A percentile compares a stretch with the other conserved stretches of the same genome.
These are phyloP conservation scores for Rosa lucieae DNA, from an alignment of 306 rosid genomes.

Conservation along the genomic window DNA sequence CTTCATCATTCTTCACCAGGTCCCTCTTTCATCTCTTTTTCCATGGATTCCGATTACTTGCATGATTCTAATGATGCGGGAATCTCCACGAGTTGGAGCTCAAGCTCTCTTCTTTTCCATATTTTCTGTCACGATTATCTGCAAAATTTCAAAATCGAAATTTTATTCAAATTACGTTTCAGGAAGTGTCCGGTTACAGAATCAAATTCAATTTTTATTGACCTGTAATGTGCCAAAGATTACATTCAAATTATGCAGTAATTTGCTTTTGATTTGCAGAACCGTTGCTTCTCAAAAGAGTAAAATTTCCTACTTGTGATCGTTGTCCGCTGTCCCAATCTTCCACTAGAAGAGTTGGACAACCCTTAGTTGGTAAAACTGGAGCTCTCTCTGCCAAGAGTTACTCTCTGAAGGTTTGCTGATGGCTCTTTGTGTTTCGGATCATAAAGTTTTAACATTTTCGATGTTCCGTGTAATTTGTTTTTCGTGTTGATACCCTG, in stretches of 20 bases:
- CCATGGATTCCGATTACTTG: not conserved
- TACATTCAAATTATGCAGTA: not conserved
- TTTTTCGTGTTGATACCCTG: constrained; percentile 16
- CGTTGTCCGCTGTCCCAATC: constrained; percentile 24
- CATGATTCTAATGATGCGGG: not conserved
- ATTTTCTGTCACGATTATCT: not conserved
- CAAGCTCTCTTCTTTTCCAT: not conserved
- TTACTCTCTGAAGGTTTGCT: constrained; percentile 43
- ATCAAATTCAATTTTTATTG: not conserved
- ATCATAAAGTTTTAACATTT: not conserved
- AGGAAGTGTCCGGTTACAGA: not conserved
- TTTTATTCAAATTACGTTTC: not conserved
- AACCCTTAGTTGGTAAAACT: constrained; percentile 36
- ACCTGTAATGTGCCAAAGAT: not conserved
- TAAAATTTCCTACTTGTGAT: constrained; percentile 26
- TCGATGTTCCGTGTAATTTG: not conserved
- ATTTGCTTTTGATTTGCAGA: constrained; percentile 35
- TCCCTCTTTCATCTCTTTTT: constrained; percentile 8
- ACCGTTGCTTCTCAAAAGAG: constrained; percentile 34
- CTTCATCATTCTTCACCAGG: constrained; percentile 24
- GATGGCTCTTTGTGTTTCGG: constrained; percentile 5
- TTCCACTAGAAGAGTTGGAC: constrained; percentile 26
- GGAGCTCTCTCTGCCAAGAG: constrained; percentile 30
- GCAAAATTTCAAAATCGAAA: not conserved
- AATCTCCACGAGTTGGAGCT: not conserved